These are phyloP conservation scores for Lunularia cruciata DNA, from an alignment of 225 moss, liverwort and hornwort genomes.

Conservation along the genomic window DNA sequence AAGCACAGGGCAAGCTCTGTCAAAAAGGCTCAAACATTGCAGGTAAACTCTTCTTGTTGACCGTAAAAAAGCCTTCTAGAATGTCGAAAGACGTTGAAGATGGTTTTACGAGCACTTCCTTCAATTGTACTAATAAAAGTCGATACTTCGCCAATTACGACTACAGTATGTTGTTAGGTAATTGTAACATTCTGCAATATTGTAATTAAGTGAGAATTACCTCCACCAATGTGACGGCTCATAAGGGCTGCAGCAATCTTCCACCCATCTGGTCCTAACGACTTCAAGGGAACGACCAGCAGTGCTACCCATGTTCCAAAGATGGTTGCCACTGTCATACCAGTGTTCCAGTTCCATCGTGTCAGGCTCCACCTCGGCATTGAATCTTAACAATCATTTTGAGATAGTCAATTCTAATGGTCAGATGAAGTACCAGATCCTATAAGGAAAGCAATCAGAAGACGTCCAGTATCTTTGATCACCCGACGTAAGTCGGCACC, in stretches of 20 bases:
- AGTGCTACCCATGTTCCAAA: constrained; percentile 85
- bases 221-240: constrained; percentile 99
- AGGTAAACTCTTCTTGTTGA: no score
- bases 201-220: no score
- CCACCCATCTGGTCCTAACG: constrained; percentile 90
- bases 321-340: constrained; percentile 85
- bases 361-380: no score
- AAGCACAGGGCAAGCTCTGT: neutral
- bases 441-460: constrained; percentile 66
- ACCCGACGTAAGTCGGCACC: constrained; percentile 85
- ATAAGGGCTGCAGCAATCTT: constrained; percentile 97
- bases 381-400: no score
- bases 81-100: no score
- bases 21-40: neutral
- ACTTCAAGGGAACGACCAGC: constrained; percentile 74
- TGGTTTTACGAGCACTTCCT: no score
- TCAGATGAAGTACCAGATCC: constrained; percentile 64
- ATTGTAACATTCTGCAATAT: no score
- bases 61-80: no score
- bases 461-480: constrained; percentile 83
- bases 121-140: no score
- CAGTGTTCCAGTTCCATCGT: constrained; percentile 19
- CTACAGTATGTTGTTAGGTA: no score
- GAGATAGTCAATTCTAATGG: no score
- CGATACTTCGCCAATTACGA: no score